phyloP scores from a whole-genome alignment of 1,284 basidiomycete genomes.

The Cutaneotrichosporon sp. region DNA sequence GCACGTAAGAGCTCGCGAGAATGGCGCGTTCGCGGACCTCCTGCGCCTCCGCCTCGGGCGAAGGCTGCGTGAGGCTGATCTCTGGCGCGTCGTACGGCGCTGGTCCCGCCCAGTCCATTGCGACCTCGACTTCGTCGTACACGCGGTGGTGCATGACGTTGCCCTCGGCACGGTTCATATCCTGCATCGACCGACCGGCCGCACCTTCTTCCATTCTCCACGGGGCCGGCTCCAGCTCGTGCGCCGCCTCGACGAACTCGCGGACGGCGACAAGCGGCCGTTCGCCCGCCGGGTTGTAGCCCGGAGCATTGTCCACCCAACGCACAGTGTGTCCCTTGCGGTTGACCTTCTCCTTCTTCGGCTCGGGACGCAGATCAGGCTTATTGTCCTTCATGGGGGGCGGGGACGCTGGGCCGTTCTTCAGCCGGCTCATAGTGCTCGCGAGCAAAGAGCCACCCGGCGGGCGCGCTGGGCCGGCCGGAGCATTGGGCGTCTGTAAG shows the following conservation, averaged over 20 bases:
- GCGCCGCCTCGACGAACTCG: constrained; percentile 35
- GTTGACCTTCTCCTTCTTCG: constrained; percentile 30
- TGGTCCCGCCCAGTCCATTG: constrained; percentile 44
- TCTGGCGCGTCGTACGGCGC: constrained; percentile 15
- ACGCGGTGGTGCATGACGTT: constrained; percentile 29
- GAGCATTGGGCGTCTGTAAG: not conserved
- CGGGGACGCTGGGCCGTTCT: constrained; percentile 10
- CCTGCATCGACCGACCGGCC: constrained; percentile 31
- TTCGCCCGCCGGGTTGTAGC: constrained; percentile 16
- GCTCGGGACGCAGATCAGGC: constrained; percentile 3
- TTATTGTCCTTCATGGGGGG: not conserved
- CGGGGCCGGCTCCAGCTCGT: constrained; percentile 34
- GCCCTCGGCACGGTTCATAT: constrained; percentile 42
- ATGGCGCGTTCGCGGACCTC: constrained; percentile 37
- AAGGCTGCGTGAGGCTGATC: not conserved
- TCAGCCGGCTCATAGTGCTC: constrained; percentile 18
- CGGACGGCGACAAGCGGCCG: constrained; percentile 32
- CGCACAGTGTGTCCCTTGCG: constrained; percentile 37
- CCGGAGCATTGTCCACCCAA: constrained; percentile 35
- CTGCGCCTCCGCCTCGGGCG: constrained; percentile 32
- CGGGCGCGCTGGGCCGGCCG: not conserved
- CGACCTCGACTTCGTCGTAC: constrained; percentile 25
- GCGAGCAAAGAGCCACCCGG: constrained; percentile 14
- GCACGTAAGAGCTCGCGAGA: constrained; percentile 31
- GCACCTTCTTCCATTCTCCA: constrained; percentile 33